A percentile compares a stretch with the other conserved stretches of the same genome.
These are phyloP conservation scores for Plasmodium knowlesi DNA, from an alignment of 169 alveolate genomes.

Conservation along the genomic window DNA sequence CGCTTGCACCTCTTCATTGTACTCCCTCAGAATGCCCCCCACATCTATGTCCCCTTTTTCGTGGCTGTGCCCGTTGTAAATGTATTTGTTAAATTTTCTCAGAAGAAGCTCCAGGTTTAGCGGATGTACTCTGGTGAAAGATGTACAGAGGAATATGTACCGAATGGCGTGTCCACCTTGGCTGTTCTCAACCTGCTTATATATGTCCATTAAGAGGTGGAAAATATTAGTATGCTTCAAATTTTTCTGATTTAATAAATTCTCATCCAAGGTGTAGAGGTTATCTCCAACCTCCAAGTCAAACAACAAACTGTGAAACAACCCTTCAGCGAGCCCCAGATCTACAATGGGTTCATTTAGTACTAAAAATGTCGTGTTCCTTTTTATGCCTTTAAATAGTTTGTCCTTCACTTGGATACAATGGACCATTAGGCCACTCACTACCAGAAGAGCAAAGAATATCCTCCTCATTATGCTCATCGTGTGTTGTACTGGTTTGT, in stretches of 20 bases:
- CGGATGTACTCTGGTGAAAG: conserved; percentile 50
- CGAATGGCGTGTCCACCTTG: conserved; percentile 18
- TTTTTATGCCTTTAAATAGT: conserved; percentile 26
- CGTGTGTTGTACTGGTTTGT: neutral
- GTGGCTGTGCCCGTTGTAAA: conserved; percentile 26
- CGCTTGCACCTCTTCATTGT: conserved; percentile 15
- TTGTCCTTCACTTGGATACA: conserved; percentile 32
- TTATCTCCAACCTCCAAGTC: conserved; percentile 54
- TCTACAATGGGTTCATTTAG: conserved; percentile 64
- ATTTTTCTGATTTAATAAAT: conserved; percentile 17
- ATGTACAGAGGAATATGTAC: conserved; percentile 14
- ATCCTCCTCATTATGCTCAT: neutral
- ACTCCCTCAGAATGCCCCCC: conserved; percentile 31
- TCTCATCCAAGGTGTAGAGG: conserved; percentile 43
- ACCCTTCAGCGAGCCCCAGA: conserved; percentile 15
- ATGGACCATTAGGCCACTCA: neutral
- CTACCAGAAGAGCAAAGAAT: neutral
- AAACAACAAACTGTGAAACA: conserved; percentile 38
- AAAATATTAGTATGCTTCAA: conserved; percentile 17
- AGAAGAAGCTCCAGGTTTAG: conserved; percentile 38
- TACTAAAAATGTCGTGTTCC: conserved; percentile 25
- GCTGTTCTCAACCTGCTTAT: conserved; percentile 2
- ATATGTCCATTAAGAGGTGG: conserved; percentile 15
- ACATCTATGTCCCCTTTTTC: conserved; percentile 42
- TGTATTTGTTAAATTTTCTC: conserved; percentile 42